Conservation (phyloP, 2,329 filamentous ascomycete species). For the Helotiales sp. region DNA sequence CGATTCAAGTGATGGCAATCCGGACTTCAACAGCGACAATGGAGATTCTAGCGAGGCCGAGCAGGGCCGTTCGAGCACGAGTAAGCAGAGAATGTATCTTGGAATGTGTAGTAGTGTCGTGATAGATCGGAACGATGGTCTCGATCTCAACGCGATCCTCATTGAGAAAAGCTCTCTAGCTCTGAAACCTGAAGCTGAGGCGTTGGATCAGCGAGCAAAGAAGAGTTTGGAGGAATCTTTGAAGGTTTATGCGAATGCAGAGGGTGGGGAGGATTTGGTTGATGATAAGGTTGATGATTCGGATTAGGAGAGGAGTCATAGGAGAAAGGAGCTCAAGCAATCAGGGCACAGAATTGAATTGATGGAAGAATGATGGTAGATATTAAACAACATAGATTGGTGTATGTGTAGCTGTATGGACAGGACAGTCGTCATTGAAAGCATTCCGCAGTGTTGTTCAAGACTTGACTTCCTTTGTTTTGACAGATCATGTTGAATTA, state of each 20-base stretch:
- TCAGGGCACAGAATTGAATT: too few species aligned
- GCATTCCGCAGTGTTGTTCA: too few species aligned
- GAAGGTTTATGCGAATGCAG: conserved; percentile 21
- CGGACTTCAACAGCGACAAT: neutral
- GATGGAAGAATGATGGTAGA: too few species aligned
- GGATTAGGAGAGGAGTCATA: conserved; percentile 16
- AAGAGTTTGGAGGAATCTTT: conserved; percentile 24
- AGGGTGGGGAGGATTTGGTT: conserved; percentile 26
- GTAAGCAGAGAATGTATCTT: conserved; percentile 10
- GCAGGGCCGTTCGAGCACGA: conserved; percentile 10
- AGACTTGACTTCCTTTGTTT: too few species aligned
- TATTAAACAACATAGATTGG: too few species aligned
- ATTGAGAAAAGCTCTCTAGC: neutral
- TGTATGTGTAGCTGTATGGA: too few species aligned
- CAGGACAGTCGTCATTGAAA: too few species aligned
- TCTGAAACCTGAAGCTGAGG: conserved; percentile 15
- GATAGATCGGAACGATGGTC: conserved; percentile 16
- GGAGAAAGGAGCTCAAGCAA: neutral
- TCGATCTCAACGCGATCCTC: neutral
- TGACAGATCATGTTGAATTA: too few species aligned
- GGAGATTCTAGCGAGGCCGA: neutral
- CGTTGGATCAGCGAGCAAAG: conserved; percentile 22
- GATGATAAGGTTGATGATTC: conserved; percentile 30
- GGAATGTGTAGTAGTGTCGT: too few species aligned
- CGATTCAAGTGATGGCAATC: conserved; percentile 10